phyloP scores from a whole-genome alignment of 345 rosid genomes.

The Garcia nutans region DNA sequence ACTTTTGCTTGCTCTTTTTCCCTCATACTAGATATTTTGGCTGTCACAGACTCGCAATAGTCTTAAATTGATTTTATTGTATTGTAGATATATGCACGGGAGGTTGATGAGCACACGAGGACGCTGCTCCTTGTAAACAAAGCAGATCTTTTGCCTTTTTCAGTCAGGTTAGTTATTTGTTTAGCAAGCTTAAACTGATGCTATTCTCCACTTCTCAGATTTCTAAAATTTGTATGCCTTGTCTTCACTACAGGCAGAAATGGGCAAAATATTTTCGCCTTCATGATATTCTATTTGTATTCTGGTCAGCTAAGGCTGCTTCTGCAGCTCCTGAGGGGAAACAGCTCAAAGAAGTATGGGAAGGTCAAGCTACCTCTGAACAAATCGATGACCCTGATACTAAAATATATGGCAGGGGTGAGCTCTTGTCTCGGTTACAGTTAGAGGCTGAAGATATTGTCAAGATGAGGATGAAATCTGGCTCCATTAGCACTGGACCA shows the following conservation, averaged over 20 bases:
- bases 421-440: conserved; percentile 70
- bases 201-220: conserved; percentile 3
- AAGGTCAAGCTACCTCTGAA: conserved; percentile 26
- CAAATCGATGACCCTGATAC: conserved; percentile 48
- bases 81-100: conserved; percentile 70
- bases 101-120: conserved; percentile 68
- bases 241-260: conserved; percentile 50
- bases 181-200: neutral
- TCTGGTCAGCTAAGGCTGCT: conserved; percentile 98
- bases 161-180: conserved; percentile 51
- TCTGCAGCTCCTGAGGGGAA: conserved; percentile 74
- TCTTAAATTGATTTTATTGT: conserved; percentile 5
- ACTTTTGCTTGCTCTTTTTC: neutral
- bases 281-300: conserved; percentile 58
- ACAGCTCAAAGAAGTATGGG: conserved; percentile 41
- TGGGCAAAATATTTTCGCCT: conserved; percentile 73
- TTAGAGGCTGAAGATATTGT: conserved; percentile 74
- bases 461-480: conserved; percentile 46
- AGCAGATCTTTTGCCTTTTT: conserved; percentile 82
- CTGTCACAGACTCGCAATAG: neutral
- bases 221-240: conserved; percentile 15
- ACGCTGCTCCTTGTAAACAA: conserved; percentile 91
- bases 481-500: conserved; percentile 29
- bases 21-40: neutral
- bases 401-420: conserved; percentile 74